Evolutionary conservation across 1,139 yeast species (phyloP).

Genomic region (Suhomyces choctaworum): DNA sequence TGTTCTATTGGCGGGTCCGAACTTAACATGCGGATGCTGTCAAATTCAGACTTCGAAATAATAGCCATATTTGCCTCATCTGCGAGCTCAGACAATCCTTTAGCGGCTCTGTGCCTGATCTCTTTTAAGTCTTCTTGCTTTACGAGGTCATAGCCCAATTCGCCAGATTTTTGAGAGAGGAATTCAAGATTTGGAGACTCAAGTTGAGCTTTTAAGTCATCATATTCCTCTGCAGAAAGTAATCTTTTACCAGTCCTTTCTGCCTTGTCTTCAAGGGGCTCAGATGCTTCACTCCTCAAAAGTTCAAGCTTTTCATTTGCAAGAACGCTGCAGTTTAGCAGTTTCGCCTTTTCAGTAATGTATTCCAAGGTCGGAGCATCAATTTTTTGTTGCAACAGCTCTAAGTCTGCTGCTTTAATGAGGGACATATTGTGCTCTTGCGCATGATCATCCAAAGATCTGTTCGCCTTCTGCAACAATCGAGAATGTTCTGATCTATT

Average conservation of each 20-base stretch:
- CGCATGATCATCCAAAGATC: slow-evolving; percentile 15
- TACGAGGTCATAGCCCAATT: slow-evolving; percentile 5
- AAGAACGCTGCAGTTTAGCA: slow-evolving; percentile 8
- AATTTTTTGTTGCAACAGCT: slow-evolving; percentile 14
- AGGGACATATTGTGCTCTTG: slow-evolving; percentile 10
- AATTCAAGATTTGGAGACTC: slow-evolving; percentile 33
- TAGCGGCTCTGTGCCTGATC: slow-evolving; percentile 15
- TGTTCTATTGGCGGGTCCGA: slow-evolving; percentile 21
- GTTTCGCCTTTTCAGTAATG: slow-evolving; percentile 19
- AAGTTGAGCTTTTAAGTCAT: slow-evolving; percentile 29
- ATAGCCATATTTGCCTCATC: slow-evolving; percentile 8
- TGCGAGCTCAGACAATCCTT: slow-evolving; percentile 20
- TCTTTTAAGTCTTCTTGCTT: neutral
- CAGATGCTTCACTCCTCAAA: slow-evolving; percentile 11
- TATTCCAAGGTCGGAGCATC: slow-evolving; percentile 24
- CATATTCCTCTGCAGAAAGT: slow-evolving; percentile 25
- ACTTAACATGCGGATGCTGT: slow-evolving; percentile 10
- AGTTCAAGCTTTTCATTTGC: slow-evolving; percentile 29
- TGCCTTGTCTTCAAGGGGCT: slow-evolving; percentile 17
- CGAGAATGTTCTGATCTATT: slow-evolving; percentile 24
- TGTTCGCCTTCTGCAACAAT: slow-evolving; percentile 16
- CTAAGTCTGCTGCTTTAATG: slow-evolving; percentile 14
- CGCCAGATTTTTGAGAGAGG: slow-evolving; percentile 26
- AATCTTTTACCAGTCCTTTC: slow-evolving; percentile 21
- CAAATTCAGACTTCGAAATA: slow-evolving; percentile 8